Percentiles rank a stretch among this genome's conserved stretches.
phyloP scores from a whole-genome alignment of 139 green algal species.

The Diplosphaera chodatii region DNA sequence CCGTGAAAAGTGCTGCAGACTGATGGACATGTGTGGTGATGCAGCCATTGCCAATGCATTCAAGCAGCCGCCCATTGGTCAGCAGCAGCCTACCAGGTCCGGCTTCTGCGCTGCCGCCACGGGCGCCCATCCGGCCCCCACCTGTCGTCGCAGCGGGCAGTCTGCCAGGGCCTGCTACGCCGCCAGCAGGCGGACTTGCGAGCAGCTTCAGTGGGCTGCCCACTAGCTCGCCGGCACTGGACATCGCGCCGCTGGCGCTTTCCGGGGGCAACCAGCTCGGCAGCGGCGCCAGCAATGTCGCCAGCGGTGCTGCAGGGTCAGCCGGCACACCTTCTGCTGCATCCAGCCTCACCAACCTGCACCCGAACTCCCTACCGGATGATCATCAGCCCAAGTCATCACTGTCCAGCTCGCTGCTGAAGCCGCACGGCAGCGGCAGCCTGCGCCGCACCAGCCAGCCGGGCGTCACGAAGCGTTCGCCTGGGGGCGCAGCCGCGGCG shows the following conservation, averaged over 20 bases:
- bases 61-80: neutral
- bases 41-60: neutral
- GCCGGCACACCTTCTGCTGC: neutral
- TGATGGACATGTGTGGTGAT: too few relatives aligned
- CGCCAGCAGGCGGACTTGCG: neutral
- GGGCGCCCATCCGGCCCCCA: neutral
- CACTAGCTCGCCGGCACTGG: neutral
- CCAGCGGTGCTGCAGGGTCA: too few relatives aligned
- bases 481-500: too few relatives aligned
- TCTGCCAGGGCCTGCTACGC: neutral
- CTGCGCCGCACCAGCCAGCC: neutral
- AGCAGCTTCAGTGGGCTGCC: neutral
- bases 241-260: neutral
- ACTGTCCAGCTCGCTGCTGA: neutral
- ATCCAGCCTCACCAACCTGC: neutral
- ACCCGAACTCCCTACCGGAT: neutral
- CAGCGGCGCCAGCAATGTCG: too few relatives aligned
- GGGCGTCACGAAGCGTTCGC: neutral
- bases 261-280: neutral
- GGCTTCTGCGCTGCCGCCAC: neutral
- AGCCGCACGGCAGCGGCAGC: neutral
- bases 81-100: neutral
- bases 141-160: neutral
- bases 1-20: too few relatives aligned
- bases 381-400: neutral